These are phyloP conservation scores for Lunasporangiospora selenospora DNA, from an alignment of 192 early-diverging fungal species.

Conservation along the genomic window DNA sequence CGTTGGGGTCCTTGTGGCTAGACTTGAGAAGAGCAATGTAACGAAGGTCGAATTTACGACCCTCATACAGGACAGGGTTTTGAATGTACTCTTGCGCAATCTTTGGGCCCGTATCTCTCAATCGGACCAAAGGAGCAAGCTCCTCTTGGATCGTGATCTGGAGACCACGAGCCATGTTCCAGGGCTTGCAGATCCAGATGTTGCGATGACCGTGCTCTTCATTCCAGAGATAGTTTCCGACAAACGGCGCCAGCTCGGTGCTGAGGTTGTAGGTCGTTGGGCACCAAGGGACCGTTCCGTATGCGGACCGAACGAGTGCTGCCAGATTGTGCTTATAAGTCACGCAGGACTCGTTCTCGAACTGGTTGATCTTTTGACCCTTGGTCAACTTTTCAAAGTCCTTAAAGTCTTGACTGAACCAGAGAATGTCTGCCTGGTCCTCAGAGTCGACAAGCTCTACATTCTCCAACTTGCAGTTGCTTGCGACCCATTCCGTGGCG, in stretches of 20 bases:
- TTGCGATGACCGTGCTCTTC: constrained; percentile 43
- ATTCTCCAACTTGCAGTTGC: constrained; percentile 48
- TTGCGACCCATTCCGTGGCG: constrained; percentile 50
- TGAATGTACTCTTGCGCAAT: constrained; percentile 54
- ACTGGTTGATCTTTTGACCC: constrained; percentile 52
- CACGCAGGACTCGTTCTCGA: constrained; percentile 51
- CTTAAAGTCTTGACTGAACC: constrained; percentile 52
- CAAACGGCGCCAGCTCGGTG: constrained; percentile 47
- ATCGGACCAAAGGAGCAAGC: constrained; percentile 49
- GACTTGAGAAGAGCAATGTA: constrained; percentile 54
- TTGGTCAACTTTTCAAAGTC: constrained; percentile 48
- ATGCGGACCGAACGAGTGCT: constrained; percentile 46
- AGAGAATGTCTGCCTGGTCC: constrained; percentile 50
- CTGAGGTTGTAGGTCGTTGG: constrained; percentile 52
- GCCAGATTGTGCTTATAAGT: constrained; percentile 54
- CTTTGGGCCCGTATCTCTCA: constrained; percentile 51
- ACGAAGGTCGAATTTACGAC: constrained; percentile 56
- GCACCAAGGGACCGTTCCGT: constrained; percentile 50
- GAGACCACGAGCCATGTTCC: constrained; percentile 53
- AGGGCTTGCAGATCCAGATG: constrained; percentile 56
- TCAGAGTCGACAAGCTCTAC: constrained; percentile 41
- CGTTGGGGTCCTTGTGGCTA: constrained; percentile 32
- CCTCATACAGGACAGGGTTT: constrained; percentile 54
- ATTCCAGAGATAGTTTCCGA: constrained; percentile 52
- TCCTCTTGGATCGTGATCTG: constrained; percentile 47